phyloP scores from a whole-genome alignment of 2,329 filamentous ascomycete species.

The Xylariales sp. region DNA sequence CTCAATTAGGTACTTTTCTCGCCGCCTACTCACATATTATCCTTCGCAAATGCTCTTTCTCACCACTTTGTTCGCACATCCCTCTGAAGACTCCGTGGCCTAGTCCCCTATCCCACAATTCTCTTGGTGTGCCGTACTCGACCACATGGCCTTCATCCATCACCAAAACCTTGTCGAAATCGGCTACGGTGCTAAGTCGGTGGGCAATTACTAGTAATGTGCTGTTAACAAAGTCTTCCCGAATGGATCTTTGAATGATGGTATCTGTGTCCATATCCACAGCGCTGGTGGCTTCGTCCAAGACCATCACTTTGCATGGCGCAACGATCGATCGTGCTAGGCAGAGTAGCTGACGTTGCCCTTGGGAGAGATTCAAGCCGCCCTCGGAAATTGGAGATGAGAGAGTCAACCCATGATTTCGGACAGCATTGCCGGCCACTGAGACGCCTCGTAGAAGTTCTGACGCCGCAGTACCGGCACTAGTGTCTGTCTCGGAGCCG shows the following conservation, averaged over 20 bases:
- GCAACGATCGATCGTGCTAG: conserved; percentile 68
- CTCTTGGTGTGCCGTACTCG: conserved; percentile 61
- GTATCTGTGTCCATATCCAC: conserved; percentile 74
- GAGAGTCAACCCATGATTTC: conserved; percentile 15
- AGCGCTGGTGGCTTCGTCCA: conserved; percentile 75
- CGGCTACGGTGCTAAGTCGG: conserved; percentile 68
- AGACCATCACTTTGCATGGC: conserved; percentile 69
- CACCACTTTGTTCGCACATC: conserved; percentile 58
- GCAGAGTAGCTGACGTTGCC: conserved; percentile 71
- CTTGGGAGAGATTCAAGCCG: conserved; percentile 73
- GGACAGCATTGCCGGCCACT: no score
- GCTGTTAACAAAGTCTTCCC: conserved; percentile 63
- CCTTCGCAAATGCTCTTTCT: conserved; percentile 46
- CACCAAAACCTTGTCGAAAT: conserved; percentile 71
- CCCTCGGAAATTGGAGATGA: conserved; percentile 63
- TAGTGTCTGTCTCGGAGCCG: not conserved
- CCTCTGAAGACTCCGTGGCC: conserved; percentile 48
- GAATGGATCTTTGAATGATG: conserved; percentile 68
- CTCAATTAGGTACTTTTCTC: no score
- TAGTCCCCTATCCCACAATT: conserved; percentile 45
- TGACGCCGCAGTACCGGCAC: not conserved
- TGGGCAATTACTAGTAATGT: conserved; percentile 78
- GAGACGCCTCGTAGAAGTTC: no score
- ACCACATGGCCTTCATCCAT: conserved; percentile 62
- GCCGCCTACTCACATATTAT: no score